A percentile compares a stretch with the other conserved stretches of the same genome.
phyloP scores from a whole-genome alignment of 1,284 basidiomycete species.

The Singerocomus inundabilis region DNA sequence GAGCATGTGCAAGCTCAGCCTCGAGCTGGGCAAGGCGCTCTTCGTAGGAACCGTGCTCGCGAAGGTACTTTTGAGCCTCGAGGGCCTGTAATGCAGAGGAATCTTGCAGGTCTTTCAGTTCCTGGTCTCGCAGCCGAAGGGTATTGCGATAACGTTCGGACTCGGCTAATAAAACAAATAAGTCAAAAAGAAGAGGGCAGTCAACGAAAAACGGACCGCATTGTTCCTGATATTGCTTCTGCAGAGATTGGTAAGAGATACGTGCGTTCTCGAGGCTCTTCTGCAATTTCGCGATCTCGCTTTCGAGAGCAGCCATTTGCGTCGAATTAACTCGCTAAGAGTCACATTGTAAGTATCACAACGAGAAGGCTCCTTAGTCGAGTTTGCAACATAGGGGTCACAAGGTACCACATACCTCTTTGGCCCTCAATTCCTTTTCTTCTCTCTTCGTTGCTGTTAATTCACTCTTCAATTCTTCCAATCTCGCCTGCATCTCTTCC shows the following conservation, averaged over 20 bases:
- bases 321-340: constrained; percentile 56
- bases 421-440: constrained; percentile 82
- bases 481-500: constrained; percentile 66
- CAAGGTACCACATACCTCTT: constrained; percentile 56
- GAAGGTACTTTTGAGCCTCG: constrained; percentile 58
- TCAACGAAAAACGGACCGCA: constrained; percentile 51
- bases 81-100: constrained; percentile 55
- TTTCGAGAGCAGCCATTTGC: constrained; percentile 70
- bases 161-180: constrained; percentile 45
- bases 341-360: constrained; percentile 2
- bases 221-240: constrained; percentile 85
- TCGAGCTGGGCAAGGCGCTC: constrained; percentile 64
- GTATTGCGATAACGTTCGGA: constrained; percentile 76
- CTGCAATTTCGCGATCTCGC: constrained; percentile 72
- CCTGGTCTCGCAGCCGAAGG: constrained; percentile 70
- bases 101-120: constrained; percentile 65
- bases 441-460: constrained; percentile 75
- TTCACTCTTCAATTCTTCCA: constrained; percentile 76
- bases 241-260: constrained; percentile 66
- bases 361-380: neutral
- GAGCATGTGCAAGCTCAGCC: constrained; percentile 62
- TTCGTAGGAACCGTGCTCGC: constrained; percentile 70
- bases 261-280: constrained; percentile 70
- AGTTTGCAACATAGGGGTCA: neutral
- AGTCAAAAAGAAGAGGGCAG: constrained; percentile 1